Evolutionary conservation across 2,329 filamentous ascomycete genomes (phyloP), one percentile per base, ranked within the genome.

Genomic region (Colletotrichum costaricense): DNA sequence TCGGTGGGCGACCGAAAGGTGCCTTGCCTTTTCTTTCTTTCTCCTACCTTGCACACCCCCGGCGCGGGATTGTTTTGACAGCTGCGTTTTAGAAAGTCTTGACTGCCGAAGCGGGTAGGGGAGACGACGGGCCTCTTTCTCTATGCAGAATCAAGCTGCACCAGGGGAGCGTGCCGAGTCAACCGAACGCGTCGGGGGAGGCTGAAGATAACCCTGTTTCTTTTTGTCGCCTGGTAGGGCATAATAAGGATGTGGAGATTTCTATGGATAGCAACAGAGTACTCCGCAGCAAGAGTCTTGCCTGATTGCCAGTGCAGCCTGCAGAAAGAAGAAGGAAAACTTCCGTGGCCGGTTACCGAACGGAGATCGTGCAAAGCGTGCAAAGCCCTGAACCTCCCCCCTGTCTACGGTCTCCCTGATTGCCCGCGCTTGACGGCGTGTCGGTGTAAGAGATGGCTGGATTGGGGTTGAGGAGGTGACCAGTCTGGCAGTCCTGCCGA

Each of bases 371-470:
- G 42, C 42, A 46, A n/a, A 9, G 42, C 59, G 28, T 59, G 42
- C 42, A 49, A 49, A n/a, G 42, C 55, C 28, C 38, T 42, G 14
- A 42, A 33, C 28, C 2, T 26, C 14, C 14, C 14, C 38, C 38
- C 14, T 42, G 14, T 42, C 38, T 42, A 16, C 14, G 12, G 38
- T 30, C 62, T 19, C 66, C 66, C 55, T 64, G 66, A 64, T 56
- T 55, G 66, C 28, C 58, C n/a, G 14, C 35, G 54, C 54, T 59
- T 63, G 69, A 30, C 66, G 54, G 42, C 59, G 49, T 66, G 38
- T 69, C n/a, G 30, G 69, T 72, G 57, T 72, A 54, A 69, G 59
- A 56, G 33, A 4, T 22, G 56, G 38, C 38, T 55, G 24, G 24
- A n/a, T 26, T n/a, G 59, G 26, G 35, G 33, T 28, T 11, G 42